phyloP scores from a whole-genome alignment of 2,329 filamentous ascomycete species.

The Rutstroemia sp. region DNA sequence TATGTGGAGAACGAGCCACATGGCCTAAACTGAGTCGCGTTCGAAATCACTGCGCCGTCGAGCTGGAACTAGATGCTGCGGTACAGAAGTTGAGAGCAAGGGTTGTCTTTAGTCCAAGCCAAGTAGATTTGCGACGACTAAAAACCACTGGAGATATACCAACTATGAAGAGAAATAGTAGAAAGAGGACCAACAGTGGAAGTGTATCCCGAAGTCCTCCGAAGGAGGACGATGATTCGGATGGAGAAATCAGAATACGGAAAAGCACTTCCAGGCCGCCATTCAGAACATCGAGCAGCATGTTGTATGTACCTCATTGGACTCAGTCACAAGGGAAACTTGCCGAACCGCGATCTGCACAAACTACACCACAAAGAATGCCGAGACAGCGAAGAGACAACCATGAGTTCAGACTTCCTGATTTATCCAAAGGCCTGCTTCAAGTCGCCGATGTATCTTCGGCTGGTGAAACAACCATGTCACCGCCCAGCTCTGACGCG shows the following conservation, averaged over 20 bases:
- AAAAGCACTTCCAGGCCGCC: conserved; percentile 18
- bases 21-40: conserved; percentile 88
- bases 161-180: conserved; percentile 10
- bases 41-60: conserved; percentile 80
- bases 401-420: conserved; percentile 12
- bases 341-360: conserved; percentile 11
- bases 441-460: conserved; percentile 22
- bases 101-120: conserved; percentile 37
- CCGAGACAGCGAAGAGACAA: conserved; percentile 9
- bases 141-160: conserved; percentile 12
- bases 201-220: conserved; percentile 7
- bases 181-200: conserved; percentile 21
- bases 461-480: conserved; percentile 24
- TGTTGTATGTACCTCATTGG: conserved; percentile 13
- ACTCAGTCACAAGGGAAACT: conserved; percentile 10
- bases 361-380: conserved; percentile 14
- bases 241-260: background rate
- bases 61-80: conserved; percentile 72
- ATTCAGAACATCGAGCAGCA: conserved; percentile 15
- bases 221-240: conserved; percentile 9
- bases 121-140: conserved; percentile 27
- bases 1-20: conserved; percentile 76
- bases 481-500: conserved; percentile 23
- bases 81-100: conserved; percentile 61
- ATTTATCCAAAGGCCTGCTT: conserved; percentile 4